Conservation (phyloP, 768 basidiomycete genomes). For the Leucogyrophana mollusca region DNA sequence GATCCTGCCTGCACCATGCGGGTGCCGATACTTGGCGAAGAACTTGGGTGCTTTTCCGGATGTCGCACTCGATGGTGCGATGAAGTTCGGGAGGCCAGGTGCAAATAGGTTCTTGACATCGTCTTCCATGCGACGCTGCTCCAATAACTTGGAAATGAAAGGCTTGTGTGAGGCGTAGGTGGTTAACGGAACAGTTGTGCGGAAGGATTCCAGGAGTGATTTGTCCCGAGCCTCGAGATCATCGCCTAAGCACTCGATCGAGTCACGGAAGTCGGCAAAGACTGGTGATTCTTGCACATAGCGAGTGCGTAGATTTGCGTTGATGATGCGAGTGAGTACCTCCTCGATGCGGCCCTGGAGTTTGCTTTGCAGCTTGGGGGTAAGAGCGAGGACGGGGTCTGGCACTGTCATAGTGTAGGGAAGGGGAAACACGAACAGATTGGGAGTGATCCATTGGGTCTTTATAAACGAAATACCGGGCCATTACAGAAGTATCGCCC, state of each 20-base stretch:
- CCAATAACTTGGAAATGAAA: conserved; percentile 1
- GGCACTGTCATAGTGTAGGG: not conserved
- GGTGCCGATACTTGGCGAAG: conserved; percentile 8
- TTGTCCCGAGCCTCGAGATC: not conserved
- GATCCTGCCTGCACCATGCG: not conserved
- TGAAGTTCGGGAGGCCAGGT: conserved; percentile 18
- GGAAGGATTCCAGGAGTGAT: conserved; percentile 8
- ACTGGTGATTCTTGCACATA: not conserved
- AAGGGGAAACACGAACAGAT: too few species aligned
- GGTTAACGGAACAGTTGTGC: conserved; percentile 9
- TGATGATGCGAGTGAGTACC: not conserved
- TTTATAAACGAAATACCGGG: too few species aligned
- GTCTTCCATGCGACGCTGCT: not conserved
- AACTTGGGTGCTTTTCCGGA: conserved; percentile 13
- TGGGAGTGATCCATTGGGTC: too few species aligned
- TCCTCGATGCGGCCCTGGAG: not conserved
- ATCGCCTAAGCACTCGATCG: not conserved
- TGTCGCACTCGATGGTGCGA: conserved; percentile 15
- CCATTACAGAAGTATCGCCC: too few species aligned
- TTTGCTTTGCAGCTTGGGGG: conserved; percentile 1
- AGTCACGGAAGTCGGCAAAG: too few species aligned
- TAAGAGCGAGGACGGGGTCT: not conserved
- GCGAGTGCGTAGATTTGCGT: not conserved
- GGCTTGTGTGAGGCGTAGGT: conserved; percentile 16
- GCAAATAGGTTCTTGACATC: conserved; percentile 11